Evolutionary conservation across 768 basidiomycete genomes (phyloP).

Genomic region (Boletus sensibilis): DNA sequence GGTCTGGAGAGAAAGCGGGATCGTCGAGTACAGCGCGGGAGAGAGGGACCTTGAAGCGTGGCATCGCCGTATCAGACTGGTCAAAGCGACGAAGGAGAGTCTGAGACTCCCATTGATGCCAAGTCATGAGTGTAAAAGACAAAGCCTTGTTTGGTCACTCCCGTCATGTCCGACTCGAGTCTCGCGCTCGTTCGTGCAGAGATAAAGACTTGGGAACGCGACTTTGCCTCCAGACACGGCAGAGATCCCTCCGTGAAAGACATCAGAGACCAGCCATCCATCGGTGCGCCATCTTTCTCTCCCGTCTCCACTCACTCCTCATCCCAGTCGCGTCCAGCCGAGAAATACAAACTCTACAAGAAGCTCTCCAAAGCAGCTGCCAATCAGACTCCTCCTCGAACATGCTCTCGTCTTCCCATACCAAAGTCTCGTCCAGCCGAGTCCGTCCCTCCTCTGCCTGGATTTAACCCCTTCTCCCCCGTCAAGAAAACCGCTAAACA

Average conservation of each 20-base stretch:
- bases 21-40: slow-evolving; percentile 40
- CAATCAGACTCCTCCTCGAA: slow-evolving; percentile 34
- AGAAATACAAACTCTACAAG: slow-evolving; percentile 83
- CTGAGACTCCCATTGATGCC: too few species aligned
- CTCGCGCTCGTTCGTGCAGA: slow-evolving; percentile 52
- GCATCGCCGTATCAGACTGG: not conserved
- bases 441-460: slow-evolving; percentile 49
- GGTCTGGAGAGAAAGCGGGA: slow-evolving; percentile 61
- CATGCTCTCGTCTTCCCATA: slow-evolving; percentile 33
- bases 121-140: not conserved
- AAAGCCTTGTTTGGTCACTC: not conserved
- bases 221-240: slow-evolving; percentile 55
- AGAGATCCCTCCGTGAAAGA: slow-evolving; percentile 67
- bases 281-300: slow-evolving; percentile 49
- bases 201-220: slow-evolving; percentile 77
- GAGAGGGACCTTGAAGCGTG: not conserved
- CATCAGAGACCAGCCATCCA: slow-evolving; percentile 57
- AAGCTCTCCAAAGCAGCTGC: slow-evolving; percentile 54
- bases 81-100: not conserved
- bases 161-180: slow-evolving; percentile 11
- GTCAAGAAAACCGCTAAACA: slow-evolving; percentile 46
- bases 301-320: slow-evolving; percentile 9
- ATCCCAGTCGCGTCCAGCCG: slow-evolving; percentile 43
- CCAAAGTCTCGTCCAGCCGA: slow-evolving; percentile 53
- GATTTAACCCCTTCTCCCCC: slow-evolving; percentile 80